Evolutionary conservation across 1,139 yeast genomes (phyloP), one percentile per base, ranked within the genome.

Genomic region (Kluyveromyces sp.): DNA sequence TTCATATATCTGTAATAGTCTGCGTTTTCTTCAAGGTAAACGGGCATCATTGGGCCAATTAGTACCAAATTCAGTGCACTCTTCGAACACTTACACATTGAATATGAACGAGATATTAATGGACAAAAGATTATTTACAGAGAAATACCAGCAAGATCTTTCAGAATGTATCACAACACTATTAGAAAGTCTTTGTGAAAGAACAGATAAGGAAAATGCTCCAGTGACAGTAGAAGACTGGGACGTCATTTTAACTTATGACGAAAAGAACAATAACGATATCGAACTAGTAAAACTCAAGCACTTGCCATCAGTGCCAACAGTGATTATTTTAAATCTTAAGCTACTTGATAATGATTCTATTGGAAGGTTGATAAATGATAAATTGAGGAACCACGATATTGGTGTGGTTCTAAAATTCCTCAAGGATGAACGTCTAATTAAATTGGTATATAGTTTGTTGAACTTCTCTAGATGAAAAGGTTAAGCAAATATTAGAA

Each of bases 1-100:
- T 34, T 58, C 63, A 7, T 61, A 61, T 42, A 44, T 61, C 5
- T 33, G 52, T 10, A 59, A 58, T 42, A 42, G 41, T 50, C 53
- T 21, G 27, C 36, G 21, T 15, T 34, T n/a, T 7, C 34, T 46
- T 45, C 26, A 34, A 43, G 42, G 28, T 25, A 27, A 44, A 34
- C 33, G 42, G 36, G 34, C 45, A 39, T 33, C 44, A 47, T 25
- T 39, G 21, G 34, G 36, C n/a, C 43, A 43, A 25, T 49, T 55
- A 51, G 41, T 54, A 15, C 59, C 59, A 25, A 44, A 45, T 4
- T 48, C 55, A 4, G 50, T 52, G 8, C 40, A 49, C 15, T 37
- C 43, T 34, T 51, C 56, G 3, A 43, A 38, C 25, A 51, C 52
- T 46, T 44, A 52, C 37, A 42, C 44, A 26, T 49, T 53, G 25